phyloP scores from a whole-genome alignment of 106 monocot genomes.

The Dioscorea alata region DNA sequence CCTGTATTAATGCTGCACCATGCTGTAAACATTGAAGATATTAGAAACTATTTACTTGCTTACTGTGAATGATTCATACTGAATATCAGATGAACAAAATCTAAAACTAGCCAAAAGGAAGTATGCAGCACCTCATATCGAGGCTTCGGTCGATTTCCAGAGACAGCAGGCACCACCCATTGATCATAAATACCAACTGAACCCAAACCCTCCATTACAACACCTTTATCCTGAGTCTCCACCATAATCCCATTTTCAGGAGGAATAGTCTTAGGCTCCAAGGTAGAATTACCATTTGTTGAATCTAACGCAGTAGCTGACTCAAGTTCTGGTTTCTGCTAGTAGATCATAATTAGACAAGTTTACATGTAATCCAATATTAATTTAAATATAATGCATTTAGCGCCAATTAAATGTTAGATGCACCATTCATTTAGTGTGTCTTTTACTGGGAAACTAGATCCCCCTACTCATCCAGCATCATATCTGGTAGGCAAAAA shows the following conservation, averaged over 20 bases:
- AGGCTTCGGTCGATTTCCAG: constrained; percentile 69
- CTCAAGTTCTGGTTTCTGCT: constrained; percentile 50
- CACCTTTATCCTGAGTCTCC: constrained; percentile 77
- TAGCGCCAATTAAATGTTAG: too few relatives aligned
- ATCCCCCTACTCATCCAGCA: too few relatives aligned
- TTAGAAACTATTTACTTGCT: background rate
- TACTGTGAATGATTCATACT: background rate
- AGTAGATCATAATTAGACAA: constrained; percentile 1
- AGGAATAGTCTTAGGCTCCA: constrained; percentile 63
- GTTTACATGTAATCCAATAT: background rate
- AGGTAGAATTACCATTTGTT: constrained; percentile 27
- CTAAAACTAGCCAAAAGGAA: background rate
- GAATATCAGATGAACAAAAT: background rate
- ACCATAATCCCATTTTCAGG: constrained; percentile 61
- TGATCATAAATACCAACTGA: constrained; percentile 69
- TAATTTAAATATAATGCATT: too few relatives aligned
- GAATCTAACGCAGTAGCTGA: constrained; percentile 17
- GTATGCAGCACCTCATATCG: constrained; percentile 71
- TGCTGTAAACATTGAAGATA: constrained; percentile 46
- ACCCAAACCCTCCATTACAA: constrained; percentile 76
- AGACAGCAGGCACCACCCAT: constrained; percentile 78
- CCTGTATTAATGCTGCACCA: constrained; percentile 83
- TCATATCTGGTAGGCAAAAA: too few relatives aligned
- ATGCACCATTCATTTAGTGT: too few relatives aligned
- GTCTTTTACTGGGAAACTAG: too few relatives aligned